Evolutionary conservation across 2,329 filamentous ascomycete species (phyloP).

Genomic region (Alternaria panax): DNA sequence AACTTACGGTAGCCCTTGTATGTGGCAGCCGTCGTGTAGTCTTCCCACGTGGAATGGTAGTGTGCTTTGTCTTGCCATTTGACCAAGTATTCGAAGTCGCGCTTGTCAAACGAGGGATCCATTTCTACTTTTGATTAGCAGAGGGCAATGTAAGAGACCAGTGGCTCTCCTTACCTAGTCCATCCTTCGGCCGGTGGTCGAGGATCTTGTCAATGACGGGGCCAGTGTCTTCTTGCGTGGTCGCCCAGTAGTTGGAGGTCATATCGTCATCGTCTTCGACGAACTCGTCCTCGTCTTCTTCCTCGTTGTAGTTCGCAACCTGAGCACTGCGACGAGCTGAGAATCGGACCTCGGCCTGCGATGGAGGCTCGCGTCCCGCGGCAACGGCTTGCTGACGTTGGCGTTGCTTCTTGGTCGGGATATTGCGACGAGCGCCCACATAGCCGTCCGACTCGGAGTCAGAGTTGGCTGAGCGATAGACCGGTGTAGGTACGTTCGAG

Average conservation of each 20-base stretch:
- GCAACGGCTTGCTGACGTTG: constrained; percentile 73
- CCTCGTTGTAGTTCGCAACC: constrained; percentile 72
- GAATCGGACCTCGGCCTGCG: constrained; percentile 85
- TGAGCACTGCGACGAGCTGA: constrained; percentile 85
- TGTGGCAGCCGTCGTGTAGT: constrained; percentile 74
- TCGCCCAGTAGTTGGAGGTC: constrained; percentile 74
- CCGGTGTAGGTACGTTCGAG: constrained; percentile 58
- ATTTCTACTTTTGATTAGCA: constrained; percentile 41
- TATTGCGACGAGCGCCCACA: constrained; percentile 74
- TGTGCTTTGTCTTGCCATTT: constrained; percentile 98
- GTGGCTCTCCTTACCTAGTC: constrained; percentile 48
- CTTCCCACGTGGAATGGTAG: constrained; percentile 95
- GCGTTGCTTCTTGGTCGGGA: constrained; percentile 74
- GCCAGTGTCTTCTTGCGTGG: constrained; percentile 75
- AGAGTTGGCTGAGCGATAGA: constrained; percentile 68
- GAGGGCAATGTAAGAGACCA: not conserved
- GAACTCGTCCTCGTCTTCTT: constrained; percentile 64
- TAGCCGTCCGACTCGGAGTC: constrained; percentile 71
- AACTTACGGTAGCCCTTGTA: constrained; percentile 86
- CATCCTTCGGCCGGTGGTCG: constrained; percentile 81
- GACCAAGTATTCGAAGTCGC: constrained; percentile 87
- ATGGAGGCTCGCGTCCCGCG: constrained; percentile 66
- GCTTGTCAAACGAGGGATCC: constrained; percentile 57
- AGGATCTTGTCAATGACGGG: constrained; percentile 92
- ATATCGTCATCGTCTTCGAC: constrained; percentile 67